phyloP scores from a whole-genome alignment of 2,329 filamentous ascomycete genomes.

The Dothideomycetes sp. region DNA sequence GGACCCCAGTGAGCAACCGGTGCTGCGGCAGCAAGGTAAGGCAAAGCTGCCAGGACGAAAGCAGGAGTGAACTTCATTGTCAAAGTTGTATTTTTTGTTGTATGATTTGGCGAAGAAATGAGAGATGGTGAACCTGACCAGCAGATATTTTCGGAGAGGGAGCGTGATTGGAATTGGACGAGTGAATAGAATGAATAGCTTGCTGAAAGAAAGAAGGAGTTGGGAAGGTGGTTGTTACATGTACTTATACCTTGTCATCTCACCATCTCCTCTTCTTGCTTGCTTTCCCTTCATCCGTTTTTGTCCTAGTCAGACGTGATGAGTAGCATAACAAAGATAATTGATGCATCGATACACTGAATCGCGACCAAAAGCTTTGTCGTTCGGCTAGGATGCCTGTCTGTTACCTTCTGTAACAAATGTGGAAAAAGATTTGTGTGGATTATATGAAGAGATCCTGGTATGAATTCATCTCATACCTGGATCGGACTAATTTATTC shows the following conservation, averaged over 20 bases:
- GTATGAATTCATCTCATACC: too few relatives aligned
- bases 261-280: neutral
- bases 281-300: neutral
- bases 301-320: neutral
- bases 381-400: too few relatives aligned
- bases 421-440: too few relatives aligned
- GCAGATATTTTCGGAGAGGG: neutral
- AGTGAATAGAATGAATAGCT: neutral
- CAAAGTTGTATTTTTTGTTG: too few relatives aligned
- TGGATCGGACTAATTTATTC: too few relatives aligned
- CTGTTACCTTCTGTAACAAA: too few relatives aligned
- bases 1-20: conserved; percentile 16
- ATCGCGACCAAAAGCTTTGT: too few relatives aligned
- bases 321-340: neutral
- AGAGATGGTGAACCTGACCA: neutral
- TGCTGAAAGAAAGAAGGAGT: neutral
- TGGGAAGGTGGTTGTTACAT: neutral
- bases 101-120: too few relatives aligned
- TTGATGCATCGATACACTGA: neutral
- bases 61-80: conserved; percentile 11
- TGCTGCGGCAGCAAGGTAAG: conserved; percentile 18
- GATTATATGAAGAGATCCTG: too few relatives aligned
- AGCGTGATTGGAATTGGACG: neutral
- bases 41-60: conserved; percentile 22
- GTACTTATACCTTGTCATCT: neutral